A percentile compares a stretch with the other conserved stretches of the same genome.
phyloP scores from a whole-genome alignment of 140 eudicot genomes.

The Stevia rebaudiana region DNA sequence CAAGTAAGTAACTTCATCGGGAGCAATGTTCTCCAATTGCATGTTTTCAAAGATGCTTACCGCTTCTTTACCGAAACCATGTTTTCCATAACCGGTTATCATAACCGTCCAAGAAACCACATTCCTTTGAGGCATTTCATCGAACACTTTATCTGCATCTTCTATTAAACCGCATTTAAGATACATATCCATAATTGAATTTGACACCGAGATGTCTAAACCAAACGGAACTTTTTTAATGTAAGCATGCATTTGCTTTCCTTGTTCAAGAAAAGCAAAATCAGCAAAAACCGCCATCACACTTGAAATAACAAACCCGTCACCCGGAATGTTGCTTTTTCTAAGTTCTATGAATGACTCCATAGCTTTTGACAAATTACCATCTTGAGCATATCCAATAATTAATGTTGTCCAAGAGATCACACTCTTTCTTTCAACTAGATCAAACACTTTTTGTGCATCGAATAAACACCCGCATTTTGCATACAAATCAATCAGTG shows the following conservation, averaged over 20 bases:
- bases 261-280: slow-evolving; percentile 62
- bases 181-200: slow-evolving; percentile 64
- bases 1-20: slow-evolving; percentile 65
- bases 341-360: slow-evolving; percentile 49
- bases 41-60: slow-evolving; percentile 43
- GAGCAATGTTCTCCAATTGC: slow-evolving; percentile 38
- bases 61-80: slow-evolving; percentile 61
- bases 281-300: slow-evolving; percentile 68
- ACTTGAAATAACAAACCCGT: slow-evolving; percentile 57
- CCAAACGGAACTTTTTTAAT: slow-evolving; percentile 41
- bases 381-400: slow-evolving; percentile 56
- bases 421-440: slow-evolving; percentile 43
- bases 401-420: slow-evolving; percentile 61
- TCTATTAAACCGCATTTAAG: slow-evolving; percentile 60
- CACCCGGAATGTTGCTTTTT: slow-evolving; percentile 33
- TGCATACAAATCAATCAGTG: slow-evolving; percentile 61
- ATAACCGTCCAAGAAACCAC: slow-evolving; percentile 55
- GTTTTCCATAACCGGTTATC: slow-evolving; percentile 70
- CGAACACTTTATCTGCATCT: slow-evolving; percentile 52
- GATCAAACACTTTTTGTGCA: slow-evolving; percentile 46
- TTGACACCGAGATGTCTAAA: slow-evolving; percentile 45
- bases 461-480: slow-evolving; percentile 49
- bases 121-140: slow-evolving; percentile 40
- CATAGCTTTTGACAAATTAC: slow-evolving; percentile 43
- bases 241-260: slow-evolving; percentile 62